Conservation (phyloP, 176 grass and related monocot species). For the Aegilops umbellulata region DNA sequence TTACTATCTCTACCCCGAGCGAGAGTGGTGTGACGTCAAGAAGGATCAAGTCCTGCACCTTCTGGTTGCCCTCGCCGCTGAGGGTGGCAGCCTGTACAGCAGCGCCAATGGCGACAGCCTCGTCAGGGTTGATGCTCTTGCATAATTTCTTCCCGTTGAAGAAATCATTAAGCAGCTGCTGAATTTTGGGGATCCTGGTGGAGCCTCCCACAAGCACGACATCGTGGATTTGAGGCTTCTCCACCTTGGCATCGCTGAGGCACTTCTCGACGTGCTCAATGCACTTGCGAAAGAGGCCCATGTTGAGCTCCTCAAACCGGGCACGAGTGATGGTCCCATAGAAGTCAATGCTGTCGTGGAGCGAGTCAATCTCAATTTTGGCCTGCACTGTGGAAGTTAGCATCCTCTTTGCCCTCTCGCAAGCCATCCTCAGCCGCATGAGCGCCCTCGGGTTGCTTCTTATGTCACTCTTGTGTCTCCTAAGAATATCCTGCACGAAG, state of each 20-base stretch:
- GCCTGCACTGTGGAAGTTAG: neutral
- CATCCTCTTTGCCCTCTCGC: constrained; percentile 19
- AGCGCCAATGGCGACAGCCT: constrained; percentile 41
- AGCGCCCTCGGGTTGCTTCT: neutral
- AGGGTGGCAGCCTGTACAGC: constrained; percentile 47
- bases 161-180: constrained; percentile 96
- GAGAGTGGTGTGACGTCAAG: constrained; percentile 56
- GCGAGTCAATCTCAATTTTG: constrained; percentile 13
- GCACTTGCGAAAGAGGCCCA: constrained; percentile 2
- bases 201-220: constrained; percentile 91
- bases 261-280: constrained; percentile 1
- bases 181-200: constrained; percentile 87
- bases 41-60: constrained; percentile 45
- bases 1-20: constrained; percentile 36
- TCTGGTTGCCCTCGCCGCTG: constrained; percentile 21
- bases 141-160: constrained; percentile 58
- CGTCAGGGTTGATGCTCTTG: constrained; percentile 11
- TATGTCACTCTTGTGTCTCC: neutral
- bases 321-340: constrained; percentile 7
- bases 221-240: constrained; percentile 43
- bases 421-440: constrained; percentile 8
- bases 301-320: constrained; percentile 4
- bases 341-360: neutral
- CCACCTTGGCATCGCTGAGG: neutral
- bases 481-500: neutral